Base-by-base conservation (phyloP, 163 green algal species). In the Trebouxia gelatinosa region DNA sequence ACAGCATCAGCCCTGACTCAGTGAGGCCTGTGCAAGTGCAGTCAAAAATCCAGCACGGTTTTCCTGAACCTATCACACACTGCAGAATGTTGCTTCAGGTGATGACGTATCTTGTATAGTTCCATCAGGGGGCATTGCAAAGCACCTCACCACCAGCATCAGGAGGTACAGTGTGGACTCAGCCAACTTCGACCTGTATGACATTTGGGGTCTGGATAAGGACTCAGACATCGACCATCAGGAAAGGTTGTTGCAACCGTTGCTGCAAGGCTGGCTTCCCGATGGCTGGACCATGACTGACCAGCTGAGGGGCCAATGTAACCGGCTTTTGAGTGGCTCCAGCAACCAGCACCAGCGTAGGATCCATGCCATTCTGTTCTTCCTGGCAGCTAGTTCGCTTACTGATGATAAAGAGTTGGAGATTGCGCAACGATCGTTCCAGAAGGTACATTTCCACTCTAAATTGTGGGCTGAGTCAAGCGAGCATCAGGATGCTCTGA, bases 361-460 rank as follows among this genome's bases (percentile, higher is more conserved):
- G n/a, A 37, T 66, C 23, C 58, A 66, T 66, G 58, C 26, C 23
- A 29, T 66, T 66, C 6, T 66, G n/a, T 66, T 66, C 58, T 66
- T 66, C 28, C 17, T 66, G n/a, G 51, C 51, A 6, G 29, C 58
- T 5, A 66, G 26, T 66, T 28, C 58, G 5, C 17, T 29, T 7
- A 9, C 35, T 39, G 65, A 58, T 34, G 11, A 40, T 31, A 13
- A 26, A 59, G 70, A 39, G 23, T 48, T 38, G 70, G 6, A 23
- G 9, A 26, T 21, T 0, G 6, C 38, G 5, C 26, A 43, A 38
- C 5, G 6, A 37, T 37, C 5, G 3, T 43, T n/a, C 16, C 26
- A 38, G 9, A 17, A 66, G 58, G 58, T 66, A 38, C n/a, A 38
- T 5, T 37, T 38, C 21, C 5, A 66, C 1, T 7, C 38, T n/a